Evolutionary conservation across 2,329 filamentous ascomycete genomes (phyloP).

Genomic region (Diplocarpon mali): DNA sequence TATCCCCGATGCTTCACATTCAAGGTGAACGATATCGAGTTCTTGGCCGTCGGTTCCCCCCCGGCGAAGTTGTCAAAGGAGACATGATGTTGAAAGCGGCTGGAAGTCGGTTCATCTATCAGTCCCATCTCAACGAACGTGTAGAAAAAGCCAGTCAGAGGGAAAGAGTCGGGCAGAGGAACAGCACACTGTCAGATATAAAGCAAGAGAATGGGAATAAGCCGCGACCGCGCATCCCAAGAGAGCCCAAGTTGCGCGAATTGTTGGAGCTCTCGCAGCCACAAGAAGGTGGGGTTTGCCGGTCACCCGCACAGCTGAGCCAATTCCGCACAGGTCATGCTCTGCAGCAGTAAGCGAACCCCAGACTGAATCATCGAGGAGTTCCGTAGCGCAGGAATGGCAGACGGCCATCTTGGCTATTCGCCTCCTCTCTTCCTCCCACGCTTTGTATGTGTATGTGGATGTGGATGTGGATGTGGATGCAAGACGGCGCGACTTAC

Average conservation of each 20-base stretch:
- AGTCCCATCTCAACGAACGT: conserved; percentile 3
- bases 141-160: too few relatives aligned
- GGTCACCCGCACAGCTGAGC: conserved; percentile 9
- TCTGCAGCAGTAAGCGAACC: conserved; percentile 11
- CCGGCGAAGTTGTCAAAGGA: conserved; percentile 67
- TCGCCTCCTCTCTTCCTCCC: too few relatives aligned
- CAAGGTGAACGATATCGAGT: conserved; percentile 52
- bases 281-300: conserved; percentile 15
- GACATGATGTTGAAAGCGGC: conserved; percentile 55
- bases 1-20: conserved; percentile 65
- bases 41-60: conserved; percentile 48
- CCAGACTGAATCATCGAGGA: conserved; percentile 9
- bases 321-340: too few relatives aligned
- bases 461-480: background rate
- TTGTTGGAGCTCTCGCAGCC: conserved; percentile 3
- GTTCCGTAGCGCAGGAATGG: too few relatives aligned
- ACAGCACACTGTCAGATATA: too few relatives aligned
- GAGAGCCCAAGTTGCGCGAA: conserved; percentile 12
- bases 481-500: conserved; percentile 21
- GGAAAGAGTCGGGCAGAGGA: too few relatives aligned
- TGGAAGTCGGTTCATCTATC: conserved; percentile 18
- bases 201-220: too few relatives aligned
- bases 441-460: too few relatives aligned
- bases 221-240: conserved; percentile 1
- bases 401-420: too few relatives aligned